Evolutionary conservation across 2,329 filamentous ascomycete genomes (phyloP).

Genomic region (Celoporthe dispersa): DNA sequence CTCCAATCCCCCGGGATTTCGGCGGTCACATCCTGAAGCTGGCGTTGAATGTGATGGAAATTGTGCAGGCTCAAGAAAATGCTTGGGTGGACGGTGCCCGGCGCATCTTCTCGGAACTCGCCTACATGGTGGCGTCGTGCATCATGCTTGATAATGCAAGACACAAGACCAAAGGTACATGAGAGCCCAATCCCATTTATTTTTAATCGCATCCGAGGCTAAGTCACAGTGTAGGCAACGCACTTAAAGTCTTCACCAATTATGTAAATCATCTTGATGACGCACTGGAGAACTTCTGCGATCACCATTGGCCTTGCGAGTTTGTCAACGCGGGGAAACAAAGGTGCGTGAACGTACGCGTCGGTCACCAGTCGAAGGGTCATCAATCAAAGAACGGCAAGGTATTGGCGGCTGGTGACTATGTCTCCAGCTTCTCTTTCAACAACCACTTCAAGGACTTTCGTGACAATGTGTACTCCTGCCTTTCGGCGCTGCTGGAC

Average conservation of each 20-base stretch:
- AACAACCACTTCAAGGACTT: too few relatives aligned
- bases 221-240: slow-evolving; percentile 14
- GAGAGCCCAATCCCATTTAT: too few relatives aligned
- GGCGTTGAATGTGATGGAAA: slow-evolving; percentile 35
- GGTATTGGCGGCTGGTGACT: too few relatives aligned
- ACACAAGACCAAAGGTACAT: slow-evolving; percentile 38
- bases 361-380: too few relatives aligned
- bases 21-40: slow-evolving; percentile 55
- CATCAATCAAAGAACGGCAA: too few relatives aligned
- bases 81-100: slow-evolving; percentile 34
- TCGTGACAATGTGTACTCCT: too few relatives aligned
- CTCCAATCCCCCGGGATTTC: slow-evolving; percentile 53
- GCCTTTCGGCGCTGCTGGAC: too few relatives aligned
- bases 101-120: slow-evolving; percentile 48
- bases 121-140: slow-evolving; percentile 54
- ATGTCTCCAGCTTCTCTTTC: too few relatives aligned
- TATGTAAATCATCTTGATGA: slow-evolving; percentile 48
- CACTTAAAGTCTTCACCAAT: slow-evolving; percentile 42
- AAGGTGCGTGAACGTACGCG: too few relatives aligned
- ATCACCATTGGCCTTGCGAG: too few relatives aligned
- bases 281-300: slow-evolving; percentile 38
- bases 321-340: too few relatives aligned
- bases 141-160: slow-evolving; percentile 52
- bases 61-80: slow-evolving; percentile 5
- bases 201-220: background rate